A percentile compares a stretch with the other conserved stretches of the same genome.
Evolutionary conservation across 176 grass and related monocot species (phyloP).

Genomic region (Secale cereale): DNA sequence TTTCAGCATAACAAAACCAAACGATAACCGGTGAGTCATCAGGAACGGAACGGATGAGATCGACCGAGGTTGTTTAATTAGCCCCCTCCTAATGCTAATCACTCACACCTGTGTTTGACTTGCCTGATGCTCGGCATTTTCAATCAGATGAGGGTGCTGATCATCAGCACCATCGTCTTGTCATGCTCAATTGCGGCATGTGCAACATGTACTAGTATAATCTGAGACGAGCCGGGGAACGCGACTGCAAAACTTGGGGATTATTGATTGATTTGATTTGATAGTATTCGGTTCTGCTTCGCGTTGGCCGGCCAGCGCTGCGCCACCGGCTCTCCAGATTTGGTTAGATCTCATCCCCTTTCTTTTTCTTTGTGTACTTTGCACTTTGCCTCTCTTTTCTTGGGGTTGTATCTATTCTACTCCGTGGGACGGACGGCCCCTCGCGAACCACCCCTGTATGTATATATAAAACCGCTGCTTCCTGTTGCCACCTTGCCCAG

Average conservation of each 20-base stretch:
- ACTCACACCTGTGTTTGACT: constrained; percentile 8
- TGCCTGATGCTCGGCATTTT: background rate
- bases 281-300: background rate
- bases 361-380: background rate
- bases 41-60: constrained; percentile 9
- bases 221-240: background rate
- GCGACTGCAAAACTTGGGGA: background rate
- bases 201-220: constrained; percentile 28
- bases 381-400: background rate
- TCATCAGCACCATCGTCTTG: background rate
- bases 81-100: background rate
- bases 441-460: background rate
- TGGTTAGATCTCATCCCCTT: background rate
- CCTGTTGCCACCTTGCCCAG: background rate
- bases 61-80: background rate
- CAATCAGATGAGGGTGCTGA: background rate
- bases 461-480: background rate
- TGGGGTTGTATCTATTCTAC: background rate
- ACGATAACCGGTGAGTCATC: background rate
- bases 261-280: background rate
- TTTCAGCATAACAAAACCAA: background rate
- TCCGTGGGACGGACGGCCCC: background rate
- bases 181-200: constrained; percentile 24
- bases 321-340: background rate
- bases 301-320: background rate